Conservation (phyloP, 495 filamentous ascomycete species). For the Neurospora terricola region DNA sequence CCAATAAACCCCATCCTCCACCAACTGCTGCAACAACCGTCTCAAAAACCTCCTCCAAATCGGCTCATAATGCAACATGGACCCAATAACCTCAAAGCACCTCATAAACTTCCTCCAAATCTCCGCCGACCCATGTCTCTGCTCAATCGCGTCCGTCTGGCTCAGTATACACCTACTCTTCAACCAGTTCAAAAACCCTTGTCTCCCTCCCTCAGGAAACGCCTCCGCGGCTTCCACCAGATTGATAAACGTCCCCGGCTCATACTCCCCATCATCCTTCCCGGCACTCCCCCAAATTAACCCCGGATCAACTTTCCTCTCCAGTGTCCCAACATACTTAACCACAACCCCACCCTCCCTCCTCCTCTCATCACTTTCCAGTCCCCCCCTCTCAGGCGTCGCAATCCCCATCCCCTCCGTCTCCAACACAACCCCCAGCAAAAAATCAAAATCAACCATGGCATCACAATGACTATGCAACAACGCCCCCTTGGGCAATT, state of each 20-base stretch:
- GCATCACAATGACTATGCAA: constrained; percentile 84
- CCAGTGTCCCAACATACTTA: background rate
- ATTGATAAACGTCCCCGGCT: constrained; percentile 42
- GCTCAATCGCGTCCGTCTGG: constrained; percentile 60
- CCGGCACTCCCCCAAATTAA: background rate
- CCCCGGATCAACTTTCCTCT: background rate
- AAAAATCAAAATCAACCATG: constrained; percentile 76
- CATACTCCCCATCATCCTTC: constrained; percentile 32
- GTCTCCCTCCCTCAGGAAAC: constrained; percentile 60
- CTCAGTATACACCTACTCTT: constrained; percentile 59
- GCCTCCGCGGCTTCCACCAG: constrained; percentile 55
- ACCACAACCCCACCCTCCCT: constrained; percentile 33
- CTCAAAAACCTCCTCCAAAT: constrained; percentile 71
- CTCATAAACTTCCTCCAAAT: constrained; percentile 71
- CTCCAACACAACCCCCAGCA: constrained; percentile 58
- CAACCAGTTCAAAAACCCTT: constrained; percentile 73
- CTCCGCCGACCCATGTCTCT: constrained; percentile 68
- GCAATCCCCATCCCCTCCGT: constrained; percentile 68
- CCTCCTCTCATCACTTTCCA: constrained; percentile 37
- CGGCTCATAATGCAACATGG: constrained; percentile 80
- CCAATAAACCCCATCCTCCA: constrained; percentile 72
- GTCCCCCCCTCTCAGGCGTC: constrained; percentile 33
- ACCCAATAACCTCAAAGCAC: constrained; percentile 59
- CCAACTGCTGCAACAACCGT: constrained; percentile 54
- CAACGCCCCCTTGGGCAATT: constrained; percentile 85